Percentiles rank a stretch among this genome's conserved stretches.
Evolutionary conservation across 495 filamentous ascomycete genomes (phyloP).

Genomic region (Neurospora tetrasperma): DNA sequence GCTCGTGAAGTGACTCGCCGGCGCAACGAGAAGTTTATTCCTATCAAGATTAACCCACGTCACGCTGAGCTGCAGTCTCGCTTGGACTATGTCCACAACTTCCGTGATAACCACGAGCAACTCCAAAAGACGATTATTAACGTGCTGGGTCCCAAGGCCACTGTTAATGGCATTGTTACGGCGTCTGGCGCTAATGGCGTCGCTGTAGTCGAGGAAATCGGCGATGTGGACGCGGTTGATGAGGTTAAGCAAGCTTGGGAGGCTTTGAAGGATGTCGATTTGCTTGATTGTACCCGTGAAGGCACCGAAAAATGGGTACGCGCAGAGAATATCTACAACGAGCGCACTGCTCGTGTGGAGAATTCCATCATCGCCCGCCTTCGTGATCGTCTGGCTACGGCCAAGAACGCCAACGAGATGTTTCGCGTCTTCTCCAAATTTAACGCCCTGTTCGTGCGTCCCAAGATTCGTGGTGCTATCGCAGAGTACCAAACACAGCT

Average conservation of each 20-base stretch:
- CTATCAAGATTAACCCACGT: constrained; percentile 82
- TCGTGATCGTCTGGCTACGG: constrained; percentile 84
- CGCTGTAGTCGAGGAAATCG: constrained; percentile 81
- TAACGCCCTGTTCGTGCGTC: constrained; percentile 94
- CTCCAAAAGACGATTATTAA: constrained; percentile 91
- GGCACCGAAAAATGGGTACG: constrained; percentile 85
- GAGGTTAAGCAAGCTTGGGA: constrained; percentile 92
- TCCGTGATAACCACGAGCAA: constrained; percentile 94
- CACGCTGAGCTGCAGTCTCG: constrained; percentile 82
- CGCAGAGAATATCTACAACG: constrained; percentile 91
- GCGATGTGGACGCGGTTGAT: constrained; percentile 95
- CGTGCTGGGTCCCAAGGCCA: constrained; percentile 68
- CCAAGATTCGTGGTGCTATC: constrained; percentile 95
- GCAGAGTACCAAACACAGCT: constrained; percentile 94
- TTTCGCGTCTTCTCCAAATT: constrained; percentile 99
- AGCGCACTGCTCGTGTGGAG: constrained; percentile 90
- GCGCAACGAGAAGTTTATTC: constrained; percentile 92
- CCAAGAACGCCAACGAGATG: constrained; percentile 97
- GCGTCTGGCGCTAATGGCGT: constrained; percentile 46
- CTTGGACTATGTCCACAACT: constrained; percentile 84
- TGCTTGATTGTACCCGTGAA: constrained; percentile 81
- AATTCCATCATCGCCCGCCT: constrained; percentile 97
- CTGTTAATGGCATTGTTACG: constrained; percentile 39
- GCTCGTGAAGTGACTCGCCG: constrained; percentile 86
- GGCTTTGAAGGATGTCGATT: constrained; percentile 84